Evolutionary conservation across 257 asterid genomes (phyloP).

Genomic region (Rehmannia glutinosa): DNA sequence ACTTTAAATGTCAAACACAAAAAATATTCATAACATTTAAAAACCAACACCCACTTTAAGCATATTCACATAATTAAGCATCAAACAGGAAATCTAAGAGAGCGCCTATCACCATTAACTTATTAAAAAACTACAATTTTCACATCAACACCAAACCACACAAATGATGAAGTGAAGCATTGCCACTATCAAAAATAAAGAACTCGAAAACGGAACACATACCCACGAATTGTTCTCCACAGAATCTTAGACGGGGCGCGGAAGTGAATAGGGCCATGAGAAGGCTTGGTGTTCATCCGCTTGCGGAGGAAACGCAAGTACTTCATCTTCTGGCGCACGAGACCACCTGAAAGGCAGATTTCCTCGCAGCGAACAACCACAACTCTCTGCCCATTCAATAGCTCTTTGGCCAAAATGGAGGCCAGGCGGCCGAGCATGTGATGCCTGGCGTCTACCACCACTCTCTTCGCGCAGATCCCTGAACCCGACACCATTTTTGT

Average conservation of each 20-base stretch:
- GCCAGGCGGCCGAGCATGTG: slow-evolving; percentile 50
- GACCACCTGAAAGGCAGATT: slow-evolving; percentile 49
- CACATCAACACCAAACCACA: neutral
- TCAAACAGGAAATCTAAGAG: neutral
- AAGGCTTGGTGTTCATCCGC: slow-evolving; percentile 51
- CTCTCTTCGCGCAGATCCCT: slow-evolving; percentile 43
- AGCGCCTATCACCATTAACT: neutral
- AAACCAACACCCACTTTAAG: too few relatives aligned
- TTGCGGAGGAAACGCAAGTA: slow-evolving; percentile 43
- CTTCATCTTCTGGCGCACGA: slow-evolving; percentile 54
- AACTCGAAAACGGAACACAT: neutral
- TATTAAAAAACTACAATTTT: too few relatives aligned
- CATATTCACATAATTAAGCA: neutral
- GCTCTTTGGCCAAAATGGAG: slow-evolving; percentile 43
- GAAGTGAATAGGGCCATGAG: slow-evolving; percentile 51
- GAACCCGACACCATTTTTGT: slow-evolving; percentile 48
- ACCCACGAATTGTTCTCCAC: slow-evolving; percentile 57
- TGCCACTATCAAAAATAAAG: neutral
- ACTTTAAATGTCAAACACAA: neutral
- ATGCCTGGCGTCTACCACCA: slow-evolving; percentile 44
- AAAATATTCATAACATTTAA: neutral
- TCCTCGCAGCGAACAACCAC: slow-evolving; percentile 48
- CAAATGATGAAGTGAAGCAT: neutral
- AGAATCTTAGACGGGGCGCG: slow-evolving; percentile 51
- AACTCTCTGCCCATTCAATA: slow-evolving; percentile 44